These are phyloP conservation scores for Arbutus unedo DNA, from an alignment of 148 eudicot genomes.

Conservation along the genomic window DNA sequence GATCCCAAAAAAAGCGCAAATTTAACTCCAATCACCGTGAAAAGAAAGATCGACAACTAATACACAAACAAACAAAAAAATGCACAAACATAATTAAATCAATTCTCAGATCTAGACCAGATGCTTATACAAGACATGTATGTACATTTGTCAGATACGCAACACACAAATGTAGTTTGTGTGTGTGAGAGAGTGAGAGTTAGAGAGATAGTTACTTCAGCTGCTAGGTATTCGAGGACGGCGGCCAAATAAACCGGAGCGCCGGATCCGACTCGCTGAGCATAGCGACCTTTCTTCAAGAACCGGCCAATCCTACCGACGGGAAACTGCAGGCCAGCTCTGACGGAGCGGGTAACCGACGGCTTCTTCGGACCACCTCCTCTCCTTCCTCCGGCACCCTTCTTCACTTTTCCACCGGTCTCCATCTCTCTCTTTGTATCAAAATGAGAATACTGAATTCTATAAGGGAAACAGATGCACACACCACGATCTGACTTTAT, in stretches of 20 bases:
- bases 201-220: constrained; percentile 38
- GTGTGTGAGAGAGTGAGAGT: not conserved
- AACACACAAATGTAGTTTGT: too few species aligned
- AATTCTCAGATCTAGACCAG: not conserved
- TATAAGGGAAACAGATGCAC: too few species aligned
- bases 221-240: constrained; percentile 73
- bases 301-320: constrained; percentile 72
- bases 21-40: too few species aligned
- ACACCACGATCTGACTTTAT: too few species aligned
- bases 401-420: constrained; percentile 46
- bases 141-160: not conserved
- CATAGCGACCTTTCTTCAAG: constrained; percentile 62
- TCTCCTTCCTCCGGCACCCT: constrained; percentile 63
- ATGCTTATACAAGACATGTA: not conserved
- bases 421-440: constrained; percentile 40
- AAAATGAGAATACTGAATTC: not conserved
- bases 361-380: constrained; percentile 67
- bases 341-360: constrained; percentile 58
- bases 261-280: constrained; percentile 68
- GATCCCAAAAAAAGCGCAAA: too few species aligned
- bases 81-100: too few species aligned
- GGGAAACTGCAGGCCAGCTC: constrained; percentile 72
- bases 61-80: too few species aligned
- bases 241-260: constrained; percentile 79
- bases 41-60: too few species aligned